Evolutionary conservation across 768 basidiomycete genomes (phyloP).

Genomic region (Hygrophorus russula): DNA sequence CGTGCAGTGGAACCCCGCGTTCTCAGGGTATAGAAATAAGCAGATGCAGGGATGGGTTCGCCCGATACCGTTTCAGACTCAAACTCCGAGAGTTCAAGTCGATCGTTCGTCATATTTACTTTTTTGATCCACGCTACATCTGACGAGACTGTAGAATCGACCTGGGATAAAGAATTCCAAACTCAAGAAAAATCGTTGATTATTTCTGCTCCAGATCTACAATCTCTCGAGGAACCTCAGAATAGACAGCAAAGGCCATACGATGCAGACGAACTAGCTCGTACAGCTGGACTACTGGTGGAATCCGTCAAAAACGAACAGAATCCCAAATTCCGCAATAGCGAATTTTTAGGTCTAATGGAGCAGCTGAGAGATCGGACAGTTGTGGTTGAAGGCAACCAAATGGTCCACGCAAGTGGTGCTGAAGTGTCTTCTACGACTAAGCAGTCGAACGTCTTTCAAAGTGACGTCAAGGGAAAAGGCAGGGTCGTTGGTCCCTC

Average conservation of each 20-base stretch:
- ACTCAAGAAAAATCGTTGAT: conserved; percentile 37
- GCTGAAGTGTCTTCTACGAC: conserved; percentile 3
- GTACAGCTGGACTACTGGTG: conserved; percentile 68
- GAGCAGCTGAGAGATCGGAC: conserved; percentile 70
- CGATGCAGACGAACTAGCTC: conserved; percentile 64
- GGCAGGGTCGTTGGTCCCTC: conserved; percentile 32
- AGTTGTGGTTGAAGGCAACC: conserved; percentile 66
- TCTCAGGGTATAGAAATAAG: conserved; percentile 6
- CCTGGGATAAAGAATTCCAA: conserved; percentile 59
- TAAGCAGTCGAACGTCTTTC: background rate
- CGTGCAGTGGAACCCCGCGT: conserved; percentile 9
- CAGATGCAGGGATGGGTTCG: conserved; percentile 6
- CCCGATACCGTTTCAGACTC: conserved; percentile 11
- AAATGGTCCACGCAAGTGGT: conserved; percentile 46
- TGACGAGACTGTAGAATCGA: conserved; percentile 21
- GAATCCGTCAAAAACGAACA: conserved; percentile 64
- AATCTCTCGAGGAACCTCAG: conserved; percentile 11
- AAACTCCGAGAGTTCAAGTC: conserved; percentile 18
- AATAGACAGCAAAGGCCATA: conserved; percentile 14
- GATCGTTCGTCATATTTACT: conserved; percentile 29
- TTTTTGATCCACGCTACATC: background rate
- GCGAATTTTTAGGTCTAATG: conserved; percentile 82
- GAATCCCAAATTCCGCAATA: conserved; percentile 80
- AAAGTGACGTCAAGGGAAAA: conserved; percentile 55
- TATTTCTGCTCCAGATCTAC: background rate